Evolutionary conservation across 306 rosid species (phyloP).

Genomic region (Acacia crassicarpa): DNA sequence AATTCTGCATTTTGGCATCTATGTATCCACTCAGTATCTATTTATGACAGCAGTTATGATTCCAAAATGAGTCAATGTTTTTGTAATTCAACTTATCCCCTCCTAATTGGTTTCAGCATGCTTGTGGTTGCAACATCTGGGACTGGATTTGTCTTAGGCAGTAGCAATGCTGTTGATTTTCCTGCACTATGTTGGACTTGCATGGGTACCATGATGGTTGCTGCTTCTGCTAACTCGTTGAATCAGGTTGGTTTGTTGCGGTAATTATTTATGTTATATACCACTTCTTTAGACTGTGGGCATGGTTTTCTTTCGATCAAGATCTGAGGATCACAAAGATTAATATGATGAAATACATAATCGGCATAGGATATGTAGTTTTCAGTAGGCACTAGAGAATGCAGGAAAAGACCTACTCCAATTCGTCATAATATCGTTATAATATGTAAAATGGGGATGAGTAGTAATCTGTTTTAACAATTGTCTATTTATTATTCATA

Average conservation of each 20-base stretch:
- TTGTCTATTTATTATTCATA: not conserved
- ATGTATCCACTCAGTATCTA: not conserved
- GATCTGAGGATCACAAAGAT: not conserved
- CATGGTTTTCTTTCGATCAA: not conserved
- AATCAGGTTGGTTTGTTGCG: conserved; percentile 66
- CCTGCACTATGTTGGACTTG: conserved; percentile 80
- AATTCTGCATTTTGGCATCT: not conserved
- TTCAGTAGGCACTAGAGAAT: not conserved
- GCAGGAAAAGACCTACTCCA: not conserved
- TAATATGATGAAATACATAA: not conserved
- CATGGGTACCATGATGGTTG: conserved; percentile 96
- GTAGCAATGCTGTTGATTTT: conserved; percentile 63
- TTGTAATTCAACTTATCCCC: not conserved
- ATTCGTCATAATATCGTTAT: not conserved
- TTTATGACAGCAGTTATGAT: not conserved
- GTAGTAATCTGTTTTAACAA: not conserved
- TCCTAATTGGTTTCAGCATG: conserved; percentile 53
- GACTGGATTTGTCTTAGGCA: conserved; percentile 90
- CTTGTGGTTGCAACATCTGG: conserved; percentile 97
- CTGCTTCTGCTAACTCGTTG: conserved; percentile 89
- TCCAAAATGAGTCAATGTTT: not conserved
- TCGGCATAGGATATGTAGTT: not conserved
- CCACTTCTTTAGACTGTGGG: not conserved
- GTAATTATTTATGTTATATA: not conserved
- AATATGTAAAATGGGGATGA: not conserved